Evolutionary conservation across 768 basidiomycete species (phyloP).

Genomic region (Pholiota conissans): DNA sequence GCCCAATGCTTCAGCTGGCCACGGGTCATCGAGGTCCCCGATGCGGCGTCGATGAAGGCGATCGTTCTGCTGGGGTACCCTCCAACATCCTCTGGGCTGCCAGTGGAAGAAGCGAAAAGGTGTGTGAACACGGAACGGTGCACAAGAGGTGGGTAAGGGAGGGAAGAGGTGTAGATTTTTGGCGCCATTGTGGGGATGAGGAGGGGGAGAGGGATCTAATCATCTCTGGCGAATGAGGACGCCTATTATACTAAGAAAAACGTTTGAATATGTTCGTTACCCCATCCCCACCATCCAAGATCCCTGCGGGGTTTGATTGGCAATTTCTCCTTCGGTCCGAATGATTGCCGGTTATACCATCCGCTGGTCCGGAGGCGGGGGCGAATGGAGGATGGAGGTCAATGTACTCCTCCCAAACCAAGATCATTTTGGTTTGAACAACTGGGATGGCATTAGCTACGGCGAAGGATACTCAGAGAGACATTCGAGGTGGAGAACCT

Average conservation of each 20-base stretch:
- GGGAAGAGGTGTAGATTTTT: slow-evolving; percentile 48
- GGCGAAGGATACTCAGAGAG: too few relatives aligned
- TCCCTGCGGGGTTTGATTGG: slow-evolving; percentile 1
- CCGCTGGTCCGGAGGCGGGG: neutral
- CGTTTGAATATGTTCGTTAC: neutral
- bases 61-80: slow-evolving; percentile 41
- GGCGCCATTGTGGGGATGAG: slow-evolving; percentile 31
- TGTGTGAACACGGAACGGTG: slow-evolving; percentile 49
- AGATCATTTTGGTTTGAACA: too few relatives aligned
- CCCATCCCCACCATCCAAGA: neutral
- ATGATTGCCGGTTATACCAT: slow-evolving; percentile 3
- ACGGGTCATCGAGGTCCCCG: slow-evolving; percentile 58
- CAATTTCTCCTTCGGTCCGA: slow-evolving; percentile 3
- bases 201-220: slow-evolving; percentile 3
- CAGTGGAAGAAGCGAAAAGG: slow-evolving; percentile 36
- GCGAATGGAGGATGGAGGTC: neutral
- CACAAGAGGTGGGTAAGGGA: slow-evolving; percentile 36
- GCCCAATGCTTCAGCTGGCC: slow-evolving; percentile 50
- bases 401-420: neutral
- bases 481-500: too few relatives aligned
- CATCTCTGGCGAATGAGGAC: neutral
- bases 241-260: neutral
- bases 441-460: too few relatives aligned
- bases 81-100: slow-evolving; percentile 34
- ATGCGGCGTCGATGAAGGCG: slow-evolving; percentile 68